Evolutionary conservation across 1,284 basidiomycete species (phyloP).

Genomic region (Vanrija sp.): DNA sequence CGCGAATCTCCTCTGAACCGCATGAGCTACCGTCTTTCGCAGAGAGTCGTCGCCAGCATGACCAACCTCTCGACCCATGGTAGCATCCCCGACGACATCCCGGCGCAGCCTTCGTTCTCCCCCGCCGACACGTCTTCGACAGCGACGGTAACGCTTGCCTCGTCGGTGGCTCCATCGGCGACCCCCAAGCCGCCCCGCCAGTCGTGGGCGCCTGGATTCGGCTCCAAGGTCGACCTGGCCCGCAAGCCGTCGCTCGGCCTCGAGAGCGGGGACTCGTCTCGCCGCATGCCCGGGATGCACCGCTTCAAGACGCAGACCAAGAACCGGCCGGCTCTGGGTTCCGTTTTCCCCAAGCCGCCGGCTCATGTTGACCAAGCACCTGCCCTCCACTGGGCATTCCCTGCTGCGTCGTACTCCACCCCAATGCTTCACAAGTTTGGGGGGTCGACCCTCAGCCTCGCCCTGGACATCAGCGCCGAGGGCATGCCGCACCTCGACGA

Average conservation of each 20-base stretch:
- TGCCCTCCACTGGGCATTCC: slow-evolving; percentile 21
- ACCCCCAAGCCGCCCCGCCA: too few species aligned
- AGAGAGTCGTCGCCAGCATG: slow-evolving; percentile 13
- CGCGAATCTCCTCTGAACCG: neutral
- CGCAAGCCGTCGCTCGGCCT: too few species aligned
- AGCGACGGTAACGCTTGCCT: neutral
- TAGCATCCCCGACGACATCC: too few species aligned
- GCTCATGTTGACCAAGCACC: slow-evolving; percentile 16
- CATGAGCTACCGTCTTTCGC: slow-evolving; percentile 7
- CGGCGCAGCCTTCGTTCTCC: too few species aligned
- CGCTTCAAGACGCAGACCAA: slow-evolving; percentile 9
- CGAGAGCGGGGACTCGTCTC: too few species aligned
- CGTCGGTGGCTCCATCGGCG: too few species aligned
- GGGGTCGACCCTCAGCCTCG: slow-evolving; percentile 17
- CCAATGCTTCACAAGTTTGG: slow-evolving; percentile 21
- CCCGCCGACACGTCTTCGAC: neutral
- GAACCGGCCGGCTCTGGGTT: slow-evolving; percentile 14
- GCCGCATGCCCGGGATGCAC: neutral
- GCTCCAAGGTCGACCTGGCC: too few species aligned
- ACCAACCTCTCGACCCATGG: slow-evolving; percentile 5
- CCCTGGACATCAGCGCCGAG: slow-evolving; percentile 12
- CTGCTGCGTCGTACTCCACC: slow-evolving; percentile 17
- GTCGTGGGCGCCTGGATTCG: too few species aligned
- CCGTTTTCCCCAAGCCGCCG: slow-evolving; percentile 20
- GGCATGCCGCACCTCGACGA: slow-evolving; percentile 13